Percentiles rank a stretch among this genome's conserved stretches.
These are phyloP conservation scores for Asterionellopsis glacialis DNA, from an alignment of 108 stramenopile genomes.

Conservation along the genomic window DNA sequence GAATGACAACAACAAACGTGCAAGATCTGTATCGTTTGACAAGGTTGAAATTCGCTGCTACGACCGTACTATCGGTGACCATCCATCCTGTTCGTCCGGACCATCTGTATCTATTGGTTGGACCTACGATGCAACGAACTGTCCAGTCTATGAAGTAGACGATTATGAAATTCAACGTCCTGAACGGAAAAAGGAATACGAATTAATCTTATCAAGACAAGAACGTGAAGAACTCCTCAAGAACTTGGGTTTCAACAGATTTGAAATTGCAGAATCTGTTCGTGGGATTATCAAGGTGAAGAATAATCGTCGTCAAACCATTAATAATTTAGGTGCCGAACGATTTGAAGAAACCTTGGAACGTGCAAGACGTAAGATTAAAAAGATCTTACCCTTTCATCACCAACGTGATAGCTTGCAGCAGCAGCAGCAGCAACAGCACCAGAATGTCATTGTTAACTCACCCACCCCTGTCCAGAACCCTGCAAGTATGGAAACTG, in stretches of 20 bases:
- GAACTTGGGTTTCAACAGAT: constrained; percentile 38
- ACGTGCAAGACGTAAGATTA: constrained; percentile 20
- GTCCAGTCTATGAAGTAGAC: not conserved
- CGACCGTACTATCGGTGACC: constrained; percentile 37
- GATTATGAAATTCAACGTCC: not conserved
- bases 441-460: too few relatives aligned
- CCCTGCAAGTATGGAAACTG: too few relatives aligned
- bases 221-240: constrained; percentile 44
- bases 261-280: constrained; percentile 42
- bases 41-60: constrained; percentile 30
- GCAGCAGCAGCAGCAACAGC: too few relatives aligned
- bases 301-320: constrained; percentile 49
- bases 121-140: constrained; percentile 1
- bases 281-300: constrained; percentile 45
- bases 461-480: not conserved
- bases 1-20: too few relatives aligned
- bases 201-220: constrained; percentile 25
- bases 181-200: not conserved
- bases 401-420: too few relatives aligned
- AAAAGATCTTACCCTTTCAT: too few relatives aligned
- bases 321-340: constrained; percentile 42
- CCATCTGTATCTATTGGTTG: constrained; percentile 46
- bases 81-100: constrained; percentile 43
- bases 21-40: constrained; percentile 13
- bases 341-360: constrained; percentile 52